Evolutionary conservation across 306 rosid species (phyloP).

Genomic region (Pterocarpus macrocarpus): DNA sequence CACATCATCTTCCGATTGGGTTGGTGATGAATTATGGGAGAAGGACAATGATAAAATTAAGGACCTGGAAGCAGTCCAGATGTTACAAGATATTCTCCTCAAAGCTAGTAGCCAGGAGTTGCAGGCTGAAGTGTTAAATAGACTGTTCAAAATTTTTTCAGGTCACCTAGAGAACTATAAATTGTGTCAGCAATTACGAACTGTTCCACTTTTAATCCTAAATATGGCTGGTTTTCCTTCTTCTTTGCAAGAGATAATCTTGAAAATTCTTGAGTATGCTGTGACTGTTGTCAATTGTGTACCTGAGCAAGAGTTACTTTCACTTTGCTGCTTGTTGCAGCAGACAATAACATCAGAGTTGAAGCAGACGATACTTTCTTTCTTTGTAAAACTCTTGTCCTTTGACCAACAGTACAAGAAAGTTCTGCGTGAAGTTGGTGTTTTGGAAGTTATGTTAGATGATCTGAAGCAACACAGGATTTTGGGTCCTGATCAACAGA

Average conservation of each 20-base stretch:
- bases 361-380: constrained; percentile 90
- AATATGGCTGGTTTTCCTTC: constrained; percentile 94
- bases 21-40: constrained; percentile 91
- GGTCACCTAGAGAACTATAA: constrained; percentile 95
- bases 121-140: constrained; percentile 96
- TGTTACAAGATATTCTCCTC: constrained; percentile 97
- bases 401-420: constrained; percentile 98
- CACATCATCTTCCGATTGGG: constrained; percentile 76
- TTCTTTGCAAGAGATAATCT: constrained; percentile 84
- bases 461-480: constrained; percentile 89
- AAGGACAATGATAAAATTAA: constrained; percentile 87
- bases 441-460: constrained; percentile 94
- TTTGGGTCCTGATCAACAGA: constrained; percentile 70
- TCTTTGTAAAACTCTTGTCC: constrained; percentile 94
- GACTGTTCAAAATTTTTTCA: constrained; percentile 95
- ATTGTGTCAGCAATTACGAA: constrained; percentile 93
- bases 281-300: constrained; percentile 98
- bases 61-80: constrained; percentile 99
- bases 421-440: constrained; percentile 99
- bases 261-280: constrained; percentile 99
- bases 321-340: constrained; percentile 98
- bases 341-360: constrained; percentile 91
- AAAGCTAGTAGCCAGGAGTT: constrained; percentile 82
- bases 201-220: constrained; percentile 95
- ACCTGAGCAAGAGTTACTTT: constrained; percentile 98